Conservation (phyloP, 345 rosid species). For the Rhodamnia argentea region DNA sequence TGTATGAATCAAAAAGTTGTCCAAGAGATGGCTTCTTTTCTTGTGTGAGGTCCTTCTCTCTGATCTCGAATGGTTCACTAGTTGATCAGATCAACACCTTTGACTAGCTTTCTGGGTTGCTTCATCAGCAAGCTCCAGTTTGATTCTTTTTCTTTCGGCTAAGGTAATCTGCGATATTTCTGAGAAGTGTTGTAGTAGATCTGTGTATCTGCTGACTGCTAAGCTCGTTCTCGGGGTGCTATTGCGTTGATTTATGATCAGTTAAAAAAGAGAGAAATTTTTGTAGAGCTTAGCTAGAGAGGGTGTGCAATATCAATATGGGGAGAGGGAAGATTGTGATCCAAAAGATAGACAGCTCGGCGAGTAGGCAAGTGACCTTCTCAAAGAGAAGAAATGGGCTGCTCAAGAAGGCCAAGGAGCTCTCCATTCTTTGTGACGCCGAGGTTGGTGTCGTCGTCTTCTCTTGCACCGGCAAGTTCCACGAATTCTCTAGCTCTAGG, state of each 20-base stretch:
- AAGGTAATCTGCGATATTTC: no score
- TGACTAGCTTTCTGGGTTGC: no score
- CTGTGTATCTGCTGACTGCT: no score
- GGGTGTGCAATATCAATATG: not conserved
- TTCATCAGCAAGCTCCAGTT: no score
- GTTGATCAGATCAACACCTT: no score
- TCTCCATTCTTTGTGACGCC: not conserved
- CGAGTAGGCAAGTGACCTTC: not conserved
- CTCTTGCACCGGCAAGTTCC: not conserved
- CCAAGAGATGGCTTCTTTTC: no score
- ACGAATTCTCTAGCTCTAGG: not conserved
- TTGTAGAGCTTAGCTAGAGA: not conserved
- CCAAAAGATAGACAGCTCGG: not conserved
- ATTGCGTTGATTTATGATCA: not conserved
- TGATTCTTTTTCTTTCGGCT: no score
- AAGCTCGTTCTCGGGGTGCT: no score
- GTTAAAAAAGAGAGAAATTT: not conserved
- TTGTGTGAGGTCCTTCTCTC: no score
- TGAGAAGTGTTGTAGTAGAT: no score
- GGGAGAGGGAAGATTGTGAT: not conserved
- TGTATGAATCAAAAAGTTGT: no score
- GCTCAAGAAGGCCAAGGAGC: not conserved
- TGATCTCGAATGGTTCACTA: no score
- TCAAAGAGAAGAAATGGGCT: not conserved
- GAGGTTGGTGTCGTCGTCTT: not conserved